These are phyloP conservation scores for Trypanosoma rangeli DNA, from an alignment of 208 protist genomes.

Conservation along the genomic window DNA sequence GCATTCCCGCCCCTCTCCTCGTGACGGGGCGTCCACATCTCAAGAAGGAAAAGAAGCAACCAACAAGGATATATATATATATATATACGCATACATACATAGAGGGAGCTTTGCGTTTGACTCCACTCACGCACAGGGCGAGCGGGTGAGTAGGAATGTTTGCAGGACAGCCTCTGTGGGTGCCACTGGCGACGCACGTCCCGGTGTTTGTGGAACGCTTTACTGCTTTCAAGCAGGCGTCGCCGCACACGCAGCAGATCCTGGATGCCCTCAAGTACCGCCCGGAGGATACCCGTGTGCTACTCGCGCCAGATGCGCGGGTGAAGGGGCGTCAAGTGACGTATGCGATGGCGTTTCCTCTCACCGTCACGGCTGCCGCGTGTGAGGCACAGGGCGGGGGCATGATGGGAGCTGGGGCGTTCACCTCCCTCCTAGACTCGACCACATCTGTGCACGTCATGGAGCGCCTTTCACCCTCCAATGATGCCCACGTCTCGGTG, in stretches of 20 bases:
- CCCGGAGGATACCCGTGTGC: conserved; percentile 42
- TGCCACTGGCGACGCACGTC: conserved; percentile 50
- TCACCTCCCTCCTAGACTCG: conserved; percentile 53
- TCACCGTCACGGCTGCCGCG: conserved; percentile 34
- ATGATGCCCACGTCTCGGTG: conserved; percentile 64
- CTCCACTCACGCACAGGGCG: neutral
- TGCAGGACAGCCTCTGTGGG: conserved; percentile 51
- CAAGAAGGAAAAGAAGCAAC: too few species aligned
- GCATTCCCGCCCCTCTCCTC: neutral
- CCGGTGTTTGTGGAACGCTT: conserved; percentile 45
- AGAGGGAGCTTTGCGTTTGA: neutral
- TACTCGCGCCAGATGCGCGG: conserved; percentile 32
- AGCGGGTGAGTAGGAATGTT: conserved; percentile 38
- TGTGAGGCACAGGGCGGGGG: conserved; percentile 32
- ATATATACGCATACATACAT: neutral
- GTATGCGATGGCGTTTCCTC: conserved; percentile 56
- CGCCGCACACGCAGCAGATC: conserved; percentile 39
- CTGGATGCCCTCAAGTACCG: conserved; percentile 28
- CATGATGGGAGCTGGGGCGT: conserved; percentile 40
- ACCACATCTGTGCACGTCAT: conserved; percentile 73
- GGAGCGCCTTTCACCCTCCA: conserved; percentile 51
- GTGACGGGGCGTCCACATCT: too few species aligned
- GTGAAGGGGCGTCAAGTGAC: neutral
- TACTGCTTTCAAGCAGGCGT: conserved; percentile 32
- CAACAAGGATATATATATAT: too few species aligned